These are phyloP conservation scores for Trypanosoma cruzi DNA, from an alignment of 208 protist species.

Conservation along the genomic window DNA sequence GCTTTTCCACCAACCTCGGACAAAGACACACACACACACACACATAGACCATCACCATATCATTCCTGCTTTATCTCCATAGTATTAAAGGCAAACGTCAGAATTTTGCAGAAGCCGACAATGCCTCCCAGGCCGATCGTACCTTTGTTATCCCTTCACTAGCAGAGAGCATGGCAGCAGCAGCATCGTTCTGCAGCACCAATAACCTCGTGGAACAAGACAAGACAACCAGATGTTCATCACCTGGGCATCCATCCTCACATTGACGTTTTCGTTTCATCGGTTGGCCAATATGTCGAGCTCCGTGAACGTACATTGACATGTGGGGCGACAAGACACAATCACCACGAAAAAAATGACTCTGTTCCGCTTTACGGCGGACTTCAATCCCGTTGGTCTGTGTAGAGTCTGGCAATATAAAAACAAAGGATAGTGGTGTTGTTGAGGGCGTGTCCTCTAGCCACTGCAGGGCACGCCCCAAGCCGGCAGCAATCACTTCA, in stretches of 20 bases:
- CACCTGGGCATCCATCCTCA: not conserved
- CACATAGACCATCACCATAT: not conserved
- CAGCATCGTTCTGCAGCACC: conserved; percentile 37
- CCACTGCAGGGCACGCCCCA: conserved; percentile 33
- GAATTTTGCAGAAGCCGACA: not conserved
- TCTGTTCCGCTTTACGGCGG: conserved; percentile 28
- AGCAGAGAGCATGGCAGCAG: conserved; percentile 25
- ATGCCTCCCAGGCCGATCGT: conserved; percentile 14
- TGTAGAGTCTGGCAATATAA: conserved; percentile 38
- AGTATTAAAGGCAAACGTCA: not conserved
- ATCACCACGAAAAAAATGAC: conserved; percentile 35
- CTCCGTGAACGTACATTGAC: conserved; percentile 39
- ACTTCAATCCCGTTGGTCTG: conserved; percentile 33
- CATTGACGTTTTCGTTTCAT: not conserved
- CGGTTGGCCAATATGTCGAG: conserved; percentile 1
- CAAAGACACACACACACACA: conserved; percentile 2
- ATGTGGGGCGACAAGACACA: conserved; percentile 21
- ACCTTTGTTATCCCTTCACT: not conserved
- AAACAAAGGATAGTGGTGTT: conserved; percentile 30
- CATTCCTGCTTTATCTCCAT: not conserved
- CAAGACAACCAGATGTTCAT: conserved; percentile 26
- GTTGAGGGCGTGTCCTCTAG: conserved; percentile 11
- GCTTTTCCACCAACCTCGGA: not conserved
- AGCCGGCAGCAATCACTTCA: conserved; percentile 38
- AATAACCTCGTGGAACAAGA: conserved; percentile 43